Conservation (phyloP, 2,329 filamentous ascomycete species). For the Coniochaeta sp. region DNA sequence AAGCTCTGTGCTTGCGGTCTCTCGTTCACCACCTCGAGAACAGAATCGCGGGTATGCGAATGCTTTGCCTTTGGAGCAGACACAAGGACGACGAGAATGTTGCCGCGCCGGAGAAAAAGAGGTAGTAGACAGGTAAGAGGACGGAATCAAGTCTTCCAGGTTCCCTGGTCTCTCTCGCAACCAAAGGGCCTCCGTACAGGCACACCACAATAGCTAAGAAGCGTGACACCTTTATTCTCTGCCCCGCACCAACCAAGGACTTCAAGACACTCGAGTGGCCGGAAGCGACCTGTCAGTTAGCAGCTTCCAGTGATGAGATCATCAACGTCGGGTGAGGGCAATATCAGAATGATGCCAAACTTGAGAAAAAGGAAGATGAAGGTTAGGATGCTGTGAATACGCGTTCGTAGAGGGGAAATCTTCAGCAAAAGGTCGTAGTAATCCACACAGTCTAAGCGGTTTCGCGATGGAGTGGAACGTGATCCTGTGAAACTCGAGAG, state of each 20-base stretch:
- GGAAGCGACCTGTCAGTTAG: neutral
- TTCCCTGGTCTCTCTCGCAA: neutral
- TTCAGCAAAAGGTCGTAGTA: neutral
- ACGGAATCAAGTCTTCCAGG: neutral
- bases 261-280: neutral
- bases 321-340: neutral
- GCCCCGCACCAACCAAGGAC: neutral
- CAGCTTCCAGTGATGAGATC: neutral
- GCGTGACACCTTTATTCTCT: neutral
- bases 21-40: neutral
- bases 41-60: neutral
- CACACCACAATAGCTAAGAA: neutral
- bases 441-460: neutral
- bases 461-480: neutral
- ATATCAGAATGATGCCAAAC: neutral
- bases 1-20: conserved; percentile 58
- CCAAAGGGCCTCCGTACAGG: neutral
- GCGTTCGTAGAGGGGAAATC: neutral
- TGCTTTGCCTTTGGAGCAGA: neutral
- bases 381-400: neutral
- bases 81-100: neutral
- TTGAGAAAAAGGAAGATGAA: neutral
- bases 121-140: neutral
- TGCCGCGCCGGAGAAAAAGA: neutral
- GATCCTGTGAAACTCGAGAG: neutral